phyloP scores from a whole-genome alignment of 257 asterid genomes.

The Solanum ahanhuiri region DNA sequence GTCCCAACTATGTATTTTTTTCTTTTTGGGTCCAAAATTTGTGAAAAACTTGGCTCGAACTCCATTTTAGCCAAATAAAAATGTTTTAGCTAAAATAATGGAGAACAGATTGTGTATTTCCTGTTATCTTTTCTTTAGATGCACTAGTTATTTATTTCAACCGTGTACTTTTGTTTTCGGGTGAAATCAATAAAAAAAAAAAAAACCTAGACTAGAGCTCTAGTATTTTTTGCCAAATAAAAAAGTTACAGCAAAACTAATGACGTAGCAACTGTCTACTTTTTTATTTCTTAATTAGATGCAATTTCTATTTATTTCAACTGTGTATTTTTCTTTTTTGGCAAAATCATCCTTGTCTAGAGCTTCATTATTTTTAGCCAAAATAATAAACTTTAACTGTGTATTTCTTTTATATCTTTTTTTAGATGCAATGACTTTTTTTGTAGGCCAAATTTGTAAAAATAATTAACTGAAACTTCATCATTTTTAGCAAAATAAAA shows the following conservation, averaged over 20 bases:
- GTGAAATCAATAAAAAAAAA: neutral
- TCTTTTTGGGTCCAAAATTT: neutral
- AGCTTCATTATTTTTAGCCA: neutral
- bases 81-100: neutral
- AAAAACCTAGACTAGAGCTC: neutral
- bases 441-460: neutral
- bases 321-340: neutral
- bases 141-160: neutral
- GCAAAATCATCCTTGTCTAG: neutral
- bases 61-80: neutral
- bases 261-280: neutral
- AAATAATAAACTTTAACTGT: neutral
- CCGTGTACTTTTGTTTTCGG: neutral
- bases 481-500: neutral
- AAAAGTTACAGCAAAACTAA: neutral
- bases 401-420: neutral
- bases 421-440: neutral
- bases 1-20: neutral
- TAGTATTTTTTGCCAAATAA: neutral
- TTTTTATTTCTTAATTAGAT: neutral
- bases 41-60: neutral
- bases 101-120: neutral
- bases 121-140: neutral
- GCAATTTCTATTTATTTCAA: neutral
- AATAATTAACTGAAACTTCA: neutral